Evolutionary conservation across 306 rosid genomes (phyloP).

Genomic region (Glycine tomentella): DNA sequence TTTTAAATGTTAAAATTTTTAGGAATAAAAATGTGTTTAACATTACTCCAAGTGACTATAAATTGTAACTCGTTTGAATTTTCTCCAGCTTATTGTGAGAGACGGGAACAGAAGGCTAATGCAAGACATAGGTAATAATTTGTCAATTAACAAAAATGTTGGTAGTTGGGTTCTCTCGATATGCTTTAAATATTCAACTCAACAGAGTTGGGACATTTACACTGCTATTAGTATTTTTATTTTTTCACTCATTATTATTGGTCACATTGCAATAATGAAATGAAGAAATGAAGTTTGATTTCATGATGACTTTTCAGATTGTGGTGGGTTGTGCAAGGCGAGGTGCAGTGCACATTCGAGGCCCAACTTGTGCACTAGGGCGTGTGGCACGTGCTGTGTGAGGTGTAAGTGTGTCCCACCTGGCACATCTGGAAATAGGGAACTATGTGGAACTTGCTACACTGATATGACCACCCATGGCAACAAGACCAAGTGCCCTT

Average conservation of each 20-base stretch:
- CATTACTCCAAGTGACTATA: too few species aligned
- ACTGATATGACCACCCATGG: slow-evolving; percentile 72
- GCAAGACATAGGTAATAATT: slow-evolving; percentile 52
- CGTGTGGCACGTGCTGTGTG: slow-evolving; percentile 71
- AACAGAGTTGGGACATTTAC: too few species aligned
- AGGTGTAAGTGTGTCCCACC: slow-evolving; percentile 83
- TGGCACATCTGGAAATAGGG: slow-evolving; percentile 75
- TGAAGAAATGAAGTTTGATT: too few species aligned
- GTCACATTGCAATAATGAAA: neutral
- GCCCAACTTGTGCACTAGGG: slow-evolving; percentile 65
- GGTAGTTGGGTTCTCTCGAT: too few species aligned
- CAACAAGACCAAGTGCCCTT: slow-evolving; percentile 68
- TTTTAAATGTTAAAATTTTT: too few species aligned
- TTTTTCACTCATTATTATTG: neutral
- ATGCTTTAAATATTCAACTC: too few species aligned
- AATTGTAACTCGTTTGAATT: neutral
- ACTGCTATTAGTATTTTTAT: too few species aligned
- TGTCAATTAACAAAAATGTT: too few species aligned
- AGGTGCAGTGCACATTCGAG: slow-evolving; percentile 65
- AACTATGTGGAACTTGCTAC: slow-evolving; percentile 72
- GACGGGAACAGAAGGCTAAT: slow-evolving; percentile 61
- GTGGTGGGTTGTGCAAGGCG: slow-evolving; percentile 58
- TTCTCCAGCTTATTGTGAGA: slow-evolving; percentile 50
- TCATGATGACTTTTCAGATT: slow-evolving; percentile 44
- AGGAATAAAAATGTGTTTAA: too few species aligned